phyloP scores from a whole-genome alignment of 2,329 filamentous ascomycete species.

The Geoglossum cookeanum region DNA sequence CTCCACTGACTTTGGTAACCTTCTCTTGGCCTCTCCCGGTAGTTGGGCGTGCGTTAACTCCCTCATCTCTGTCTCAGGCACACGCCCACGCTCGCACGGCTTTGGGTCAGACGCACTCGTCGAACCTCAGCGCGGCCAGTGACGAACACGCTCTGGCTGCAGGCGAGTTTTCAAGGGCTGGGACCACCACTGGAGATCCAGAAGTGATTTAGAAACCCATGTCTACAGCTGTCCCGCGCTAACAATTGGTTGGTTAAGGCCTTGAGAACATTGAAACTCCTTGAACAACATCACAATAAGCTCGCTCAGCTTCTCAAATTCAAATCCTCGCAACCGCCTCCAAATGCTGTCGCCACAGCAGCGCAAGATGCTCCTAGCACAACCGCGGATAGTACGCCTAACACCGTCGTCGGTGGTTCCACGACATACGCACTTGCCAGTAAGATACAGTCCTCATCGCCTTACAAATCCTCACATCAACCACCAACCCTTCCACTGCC shows the following conservation, averaged over 20 bases:
- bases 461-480: slow-evolving; percentile 18
- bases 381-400: not conserved
- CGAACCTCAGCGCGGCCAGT: slow-evolving; percentile 62
- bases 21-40: not conserved
- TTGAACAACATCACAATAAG: slow-evolving; percentile 73
- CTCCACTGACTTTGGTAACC: slow-evolving; percentile 45
- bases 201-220: slow-evolving; percentile 24
- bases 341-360: slow-evolving; percentile 9
- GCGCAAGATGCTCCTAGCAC: slow-evolving; percentile 1
- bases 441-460: slow-evolving; percentile 12
- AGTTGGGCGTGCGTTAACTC: not conserved
- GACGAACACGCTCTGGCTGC: slow-evolving; percentile 79
- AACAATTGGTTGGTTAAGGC: slow-evolving; percentile 41
- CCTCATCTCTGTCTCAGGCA: slow-evolving; percentile 33
- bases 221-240: not conserved
- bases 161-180: slow-evolving; percentile 69
- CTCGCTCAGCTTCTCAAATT: slow-evolving; percentile 67
- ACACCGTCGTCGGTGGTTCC: slow-evolving; percentile 5
- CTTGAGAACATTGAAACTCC: slow-evolving; percentile 60
- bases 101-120: slow-evolving; percentile 46
- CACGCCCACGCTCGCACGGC: slow-evolving; percentile 81
- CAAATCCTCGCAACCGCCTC: slow-evolving; percentile 34
- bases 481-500: slow-evolving; percentile 21
- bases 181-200: slow-evolving; percentile 45
- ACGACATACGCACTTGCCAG: slow-evolving; percentile 7